phyloP scores from a whole-genome alignment of 352 stramenopile genomes.

The Phytophthora agathidicida region DNA sequence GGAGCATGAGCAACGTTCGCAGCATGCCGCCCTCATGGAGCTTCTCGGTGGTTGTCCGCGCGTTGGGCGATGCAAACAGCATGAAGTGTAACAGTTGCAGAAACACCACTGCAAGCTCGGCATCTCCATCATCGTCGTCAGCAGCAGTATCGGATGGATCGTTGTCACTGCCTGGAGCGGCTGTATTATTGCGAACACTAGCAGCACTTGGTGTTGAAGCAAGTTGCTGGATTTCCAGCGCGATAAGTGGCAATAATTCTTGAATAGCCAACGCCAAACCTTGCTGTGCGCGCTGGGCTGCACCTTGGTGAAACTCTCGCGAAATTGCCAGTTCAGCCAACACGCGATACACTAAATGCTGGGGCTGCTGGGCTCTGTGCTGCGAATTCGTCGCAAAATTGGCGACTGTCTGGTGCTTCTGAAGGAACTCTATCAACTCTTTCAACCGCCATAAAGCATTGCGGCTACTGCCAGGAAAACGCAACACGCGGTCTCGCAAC shows the following conservation, averaged over 20 bases:
- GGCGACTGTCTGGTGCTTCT: conserved; percentile 6
- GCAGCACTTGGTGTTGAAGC: conserved; percentile 1
- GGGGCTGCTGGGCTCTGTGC: conserved; percentile 19
- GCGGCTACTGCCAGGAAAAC: conserved; percentile 36
- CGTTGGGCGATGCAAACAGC: conserved; percentile 36
- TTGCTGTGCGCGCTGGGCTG: conserved; percentile 38
- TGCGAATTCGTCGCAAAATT: background rate
- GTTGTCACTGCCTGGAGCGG: background rate
- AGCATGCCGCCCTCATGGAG: conserved; percentile 57
- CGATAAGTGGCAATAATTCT: conserved; percentile 46
- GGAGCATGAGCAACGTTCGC: conserved; percentile 44
- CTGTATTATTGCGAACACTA: background rate
- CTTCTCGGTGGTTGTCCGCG: conserved; percentile 32
- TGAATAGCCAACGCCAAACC: conserved; percentile 39
- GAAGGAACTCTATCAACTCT: conserved; percentile 38
- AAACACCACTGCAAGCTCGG: conserved; percentile 48
- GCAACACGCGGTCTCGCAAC: conserved; percentile 56
- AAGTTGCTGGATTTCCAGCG: conserved; percentile 44
- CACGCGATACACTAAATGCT: conserved; percentile 54
- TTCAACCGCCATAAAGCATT: conserved; percentile 40
- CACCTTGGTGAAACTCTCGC: conserved; percentile 50
- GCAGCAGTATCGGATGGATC: background rate
- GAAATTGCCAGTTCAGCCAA: conserved; percentile 60
- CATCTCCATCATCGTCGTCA: conserved; percentile 24
- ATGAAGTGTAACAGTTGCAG: conserved; percentile 60